A percentile compares a stretch with the other conserved stretches of the same genome.
Conservation (phyloP, 331 rosid species). For the Prunus yedoensis region DNA sequence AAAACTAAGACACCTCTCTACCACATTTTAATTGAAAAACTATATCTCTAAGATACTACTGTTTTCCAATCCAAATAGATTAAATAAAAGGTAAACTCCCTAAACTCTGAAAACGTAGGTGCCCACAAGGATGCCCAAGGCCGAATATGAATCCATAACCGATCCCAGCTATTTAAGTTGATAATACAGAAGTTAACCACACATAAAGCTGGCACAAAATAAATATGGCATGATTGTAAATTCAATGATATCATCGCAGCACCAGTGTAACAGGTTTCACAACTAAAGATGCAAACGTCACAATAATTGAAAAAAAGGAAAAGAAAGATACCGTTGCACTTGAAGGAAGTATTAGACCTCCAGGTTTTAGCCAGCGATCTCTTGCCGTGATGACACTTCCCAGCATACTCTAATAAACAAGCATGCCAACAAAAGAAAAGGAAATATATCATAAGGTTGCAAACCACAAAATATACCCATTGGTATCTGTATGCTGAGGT, state of each 20-base stretch:
- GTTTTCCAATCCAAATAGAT: no score
- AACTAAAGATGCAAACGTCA: neutral
- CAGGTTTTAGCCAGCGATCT: conserved; percentile 98
- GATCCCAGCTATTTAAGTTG: neutral
- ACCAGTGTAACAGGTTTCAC: neutral
- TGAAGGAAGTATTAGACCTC: conserved; percentile 98
- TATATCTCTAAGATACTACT: no score
- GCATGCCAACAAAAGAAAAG: conserved; percentile 8
- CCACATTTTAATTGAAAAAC: no score
- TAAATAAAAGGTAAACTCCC: no score
- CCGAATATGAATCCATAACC: no score
- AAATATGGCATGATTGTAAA: neutral
- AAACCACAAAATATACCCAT: neutral
- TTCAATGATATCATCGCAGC: neutral
- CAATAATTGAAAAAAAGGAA: conserved; percentile 4
- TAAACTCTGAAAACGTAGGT: no score
- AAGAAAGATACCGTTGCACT: conserved; percentile 63
- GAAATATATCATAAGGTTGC: neutral
- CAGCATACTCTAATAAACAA: conserved; percentile 78
- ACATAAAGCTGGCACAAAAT: neutral
- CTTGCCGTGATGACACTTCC: conserved; percentile 94
- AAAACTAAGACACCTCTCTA: no score
- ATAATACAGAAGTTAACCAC: neutral
- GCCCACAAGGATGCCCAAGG: no score
- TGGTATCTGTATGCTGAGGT: neutral